phyloP scores from a whole-genome alignment of 768 basidiomycete species.

The Pleurotus salmoneostramineus region DNA sequence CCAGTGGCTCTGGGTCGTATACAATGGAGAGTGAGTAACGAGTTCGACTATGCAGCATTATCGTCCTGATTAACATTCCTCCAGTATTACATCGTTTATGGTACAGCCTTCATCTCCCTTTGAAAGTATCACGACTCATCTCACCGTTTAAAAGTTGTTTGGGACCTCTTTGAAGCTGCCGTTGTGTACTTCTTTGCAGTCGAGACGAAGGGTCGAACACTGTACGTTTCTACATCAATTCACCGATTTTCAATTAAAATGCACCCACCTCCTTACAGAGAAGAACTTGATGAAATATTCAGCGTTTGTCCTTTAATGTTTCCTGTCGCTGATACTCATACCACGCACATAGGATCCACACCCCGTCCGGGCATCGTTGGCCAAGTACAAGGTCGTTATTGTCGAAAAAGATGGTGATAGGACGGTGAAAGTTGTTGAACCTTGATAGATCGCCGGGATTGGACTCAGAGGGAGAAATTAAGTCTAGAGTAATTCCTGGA shows the following conservation, averaged over 20 bases:
- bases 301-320: slow-evolving; percentile 16
- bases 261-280: slow-evolving; percentile 20
- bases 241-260: not conserved
- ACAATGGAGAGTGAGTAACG: slow-evolving; percentile 26
- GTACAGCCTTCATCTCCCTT: not conserved
- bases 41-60: not conserved
- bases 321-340: not conserved
- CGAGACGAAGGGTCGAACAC: slow-evolving; percentile 37
- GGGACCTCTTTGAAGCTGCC: slow-evolving; percentile 35
- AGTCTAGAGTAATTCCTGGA: too few relatives aligned
- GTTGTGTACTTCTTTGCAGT: slow-evolving; percentile 36
- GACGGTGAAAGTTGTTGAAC: slow-evolving; percentile 10
- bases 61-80: not conserved
- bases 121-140: not conserved
- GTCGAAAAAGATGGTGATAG: slow-evolving; percentile 27
- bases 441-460: too few relatives aligned
- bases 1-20: slow-evolving; percentile 32
- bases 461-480: too few relatives aligned
- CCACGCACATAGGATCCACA: slow-evolving; percentile 25
- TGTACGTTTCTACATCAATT: slow-evolving; percentile 23
- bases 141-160: slow-evolving; percentile 17
- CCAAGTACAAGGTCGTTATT: slow-evolving; percentile 34
- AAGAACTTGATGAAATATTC: slow-evolving; percentile 40
- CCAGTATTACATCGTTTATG: slow-evolving; percentile 34
- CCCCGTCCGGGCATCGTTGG: slow-evolving; percentile 36